These are phyloP conservation scores for Vaccinium darrowii DNA, from an alignment of 148 eudicot species.

Conservation along the genomic window DNA sequence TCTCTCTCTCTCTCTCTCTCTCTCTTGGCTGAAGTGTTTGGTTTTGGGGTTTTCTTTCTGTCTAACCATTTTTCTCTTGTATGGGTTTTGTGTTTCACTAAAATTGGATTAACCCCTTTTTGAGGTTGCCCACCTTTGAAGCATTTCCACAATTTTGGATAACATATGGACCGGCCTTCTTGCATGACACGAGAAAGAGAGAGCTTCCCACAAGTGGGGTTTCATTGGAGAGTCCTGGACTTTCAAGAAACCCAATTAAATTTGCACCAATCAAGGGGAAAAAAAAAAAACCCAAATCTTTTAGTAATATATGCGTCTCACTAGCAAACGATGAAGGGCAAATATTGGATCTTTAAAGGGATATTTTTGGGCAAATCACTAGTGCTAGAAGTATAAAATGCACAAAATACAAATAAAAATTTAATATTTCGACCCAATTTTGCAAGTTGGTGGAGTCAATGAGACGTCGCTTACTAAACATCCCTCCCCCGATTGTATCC, in stretches of 20 bases:
- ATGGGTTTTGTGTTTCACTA: slow-evolving; percentile 5
- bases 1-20: neutral
- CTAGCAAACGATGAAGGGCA: too few relatives aligned
- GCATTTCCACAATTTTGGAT: neutral
- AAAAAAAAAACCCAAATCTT: neutral
- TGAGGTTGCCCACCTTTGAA: slow-evolving; percentile 13
- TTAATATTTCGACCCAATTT: too few relatives aligned
- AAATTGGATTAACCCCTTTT: neutral
- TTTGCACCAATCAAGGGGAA: neutral
- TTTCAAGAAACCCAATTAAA: neutral
- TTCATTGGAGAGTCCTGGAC: slow-evolving; percentile 1
- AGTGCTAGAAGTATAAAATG: neutral
- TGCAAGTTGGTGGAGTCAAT: neutral
- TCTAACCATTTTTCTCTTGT: neutral
- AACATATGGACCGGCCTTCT: neutral
- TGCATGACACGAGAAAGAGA: neutral
- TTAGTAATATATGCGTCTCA: neutral
- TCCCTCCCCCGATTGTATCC: neutral
- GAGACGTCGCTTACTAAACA: neutral
- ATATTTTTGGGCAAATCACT: neutral
- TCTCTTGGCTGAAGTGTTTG: neutral
- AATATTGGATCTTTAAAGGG: too few relatives aligned
- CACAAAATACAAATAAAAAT: neutral
- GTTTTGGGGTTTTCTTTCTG: neutral
- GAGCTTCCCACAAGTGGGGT: neutral